Base-by-base conservation (phyloP, 495 filamentous ascomycete genomes). In the Podospora conica region DNA sequence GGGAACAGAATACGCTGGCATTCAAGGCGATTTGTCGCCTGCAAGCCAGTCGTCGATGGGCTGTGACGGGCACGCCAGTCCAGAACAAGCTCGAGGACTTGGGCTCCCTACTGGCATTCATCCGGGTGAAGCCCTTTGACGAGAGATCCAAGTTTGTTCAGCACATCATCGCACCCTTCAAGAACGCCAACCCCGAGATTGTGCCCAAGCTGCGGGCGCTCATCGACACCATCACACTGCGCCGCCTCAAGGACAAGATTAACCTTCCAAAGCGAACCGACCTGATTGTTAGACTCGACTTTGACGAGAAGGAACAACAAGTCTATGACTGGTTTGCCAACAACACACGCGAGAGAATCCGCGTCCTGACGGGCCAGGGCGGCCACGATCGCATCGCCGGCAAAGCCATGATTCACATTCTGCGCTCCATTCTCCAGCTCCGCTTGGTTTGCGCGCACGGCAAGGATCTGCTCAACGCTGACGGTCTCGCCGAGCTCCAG, bases 11-110 rank as follows among this genome's bases (percentile, higher is more conserved):
- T 20, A 94, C 93, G 0, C 79, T 87, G 61, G 88, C 92, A 60
- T 93, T 91, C 11, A 90, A 92, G 72, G 88, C 91, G 1, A 88
- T 94, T n/a, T 90, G 92, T 68, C 82, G 86, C n/a, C 81, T 98
- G 11, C 83, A 89, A 60, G 90, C 92, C 6, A 84, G 90, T 70
- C 86, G 95, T 24, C 87, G 93, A 20, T 98, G 95, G 95, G 93
- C 95, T 1, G 92, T 98, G 9, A 98, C 95, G 3, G 93, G 94
- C 55, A 96, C 92, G 0, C 91, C 93, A 0, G 89, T 95, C 18
- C 91, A 96, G 73, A 97, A 98, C 73, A 88, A 92, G 23, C 83
- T 98, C 7, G 93, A 96, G 61, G 95, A 98, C 74, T 82, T 98
- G 9, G 87, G 90, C 20, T 89, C 95, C 9, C 81, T 98, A n/a